phyloP scores from a whole-genome alignment of 2,329 filamentous ascomycete genomes.

The Colletotrichum ledebouriae region DNA sequence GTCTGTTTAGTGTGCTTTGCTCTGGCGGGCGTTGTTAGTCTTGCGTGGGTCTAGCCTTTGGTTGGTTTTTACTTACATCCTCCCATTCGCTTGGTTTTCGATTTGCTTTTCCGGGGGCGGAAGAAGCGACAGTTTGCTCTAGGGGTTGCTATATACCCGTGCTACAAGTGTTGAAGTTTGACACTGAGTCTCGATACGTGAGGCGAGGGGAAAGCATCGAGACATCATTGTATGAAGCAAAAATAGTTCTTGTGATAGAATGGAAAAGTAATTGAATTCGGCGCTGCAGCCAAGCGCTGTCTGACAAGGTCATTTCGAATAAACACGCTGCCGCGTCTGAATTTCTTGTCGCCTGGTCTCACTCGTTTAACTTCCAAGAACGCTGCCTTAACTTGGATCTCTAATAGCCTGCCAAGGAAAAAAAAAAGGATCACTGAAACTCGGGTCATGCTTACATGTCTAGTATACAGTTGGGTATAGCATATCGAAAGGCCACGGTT shows the following conservation, averaged over 20 bases:
- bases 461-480: conserved; percentile 43
- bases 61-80: neutral
- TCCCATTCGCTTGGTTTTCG: neutral
- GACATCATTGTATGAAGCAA: too few species aligned
- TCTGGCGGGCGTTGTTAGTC: neutral
- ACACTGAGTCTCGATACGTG: too few species aligned
- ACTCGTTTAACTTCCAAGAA: neutral
- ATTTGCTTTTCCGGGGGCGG: neutral
- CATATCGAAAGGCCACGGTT: conserved; percentile 29
- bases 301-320: too few species aligned
- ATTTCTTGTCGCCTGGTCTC: neutral
- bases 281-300: too few species aligned
- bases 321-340: too few species aligned
- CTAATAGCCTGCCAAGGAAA: neutral
- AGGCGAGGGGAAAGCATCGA: too few species aligned
- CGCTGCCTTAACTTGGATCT: neutral
- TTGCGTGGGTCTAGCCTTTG: neutral
- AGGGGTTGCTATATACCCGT: neutral
- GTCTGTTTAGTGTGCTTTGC: neutral
- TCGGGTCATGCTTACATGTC: conserved; percentile 34
- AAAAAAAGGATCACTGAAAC: conserved; percentile 8
- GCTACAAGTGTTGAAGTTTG: too few species aligned
- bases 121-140: neutral
- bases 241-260: too few species aligned
- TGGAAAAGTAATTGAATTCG: too few species aligned